Conservation (phyloP, 257 asterid species). For the Haberlea rhodopensis region DNA sequence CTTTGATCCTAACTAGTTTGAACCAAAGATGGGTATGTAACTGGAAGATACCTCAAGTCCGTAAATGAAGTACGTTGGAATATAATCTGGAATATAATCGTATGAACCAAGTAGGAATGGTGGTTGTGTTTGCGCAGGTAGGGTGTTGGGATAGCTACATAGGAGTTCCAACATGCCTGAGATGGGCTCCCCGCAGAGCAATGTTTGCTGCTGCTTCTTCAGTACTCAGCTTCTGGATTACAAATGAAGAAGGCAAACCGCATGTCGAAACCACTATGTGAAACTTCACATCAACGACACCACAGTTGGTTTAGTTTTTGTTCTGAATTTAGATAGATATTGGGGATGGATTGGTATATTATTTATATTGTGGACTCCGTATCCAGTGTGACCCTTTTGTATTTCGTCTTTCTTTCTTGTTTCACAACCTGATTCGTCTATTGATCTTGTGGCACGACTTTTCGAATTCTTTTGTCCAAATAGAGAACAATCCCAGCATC, state of each 20-base stretch:
- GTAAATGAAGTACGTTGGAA: background rate
- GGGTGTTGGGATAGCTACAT: slow-evolving; percentile 75
- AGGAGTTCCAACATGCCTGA: slow-evolving; percentile 71
- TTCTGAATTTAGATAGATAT: no score
- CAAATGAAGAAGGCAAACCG: slow-evolving; percentile 36
- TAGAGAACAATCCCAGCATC: no score
- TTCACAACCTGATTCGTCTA: no score
- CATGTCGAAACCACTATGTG: slow-evolving; percentile 23
- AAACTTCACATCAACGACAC: background rate
- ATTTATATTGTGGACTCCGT: no score
- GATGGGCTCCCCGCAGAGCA: slow-evolving; percentile 88
- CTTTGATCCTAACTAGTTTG: background rate
- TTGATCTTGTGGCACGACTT: no score
- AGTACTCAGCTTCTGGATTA: slow-evolving; percentile 86
- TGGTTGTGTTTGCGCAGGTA: slow-evolving; percentile 40
- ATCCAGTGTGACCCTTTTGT: no score
- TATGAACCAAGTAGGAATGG: background rate
- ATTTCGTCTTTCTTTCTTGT: no score
- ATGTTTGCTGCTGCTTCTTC: slow-evolving; percentile 90
- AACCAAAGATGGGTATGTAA: background rate
- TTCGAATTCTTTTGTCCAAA: no score
- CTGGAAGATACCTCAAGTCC: background rate
- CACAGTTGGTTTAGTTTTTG: background rate
- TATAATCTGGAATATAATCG: background rate
- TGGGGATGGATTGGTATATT: no score